Base-by-base conservation (phyloP, 177 flowering plant species). In the Vitis hybrid region DNA sequence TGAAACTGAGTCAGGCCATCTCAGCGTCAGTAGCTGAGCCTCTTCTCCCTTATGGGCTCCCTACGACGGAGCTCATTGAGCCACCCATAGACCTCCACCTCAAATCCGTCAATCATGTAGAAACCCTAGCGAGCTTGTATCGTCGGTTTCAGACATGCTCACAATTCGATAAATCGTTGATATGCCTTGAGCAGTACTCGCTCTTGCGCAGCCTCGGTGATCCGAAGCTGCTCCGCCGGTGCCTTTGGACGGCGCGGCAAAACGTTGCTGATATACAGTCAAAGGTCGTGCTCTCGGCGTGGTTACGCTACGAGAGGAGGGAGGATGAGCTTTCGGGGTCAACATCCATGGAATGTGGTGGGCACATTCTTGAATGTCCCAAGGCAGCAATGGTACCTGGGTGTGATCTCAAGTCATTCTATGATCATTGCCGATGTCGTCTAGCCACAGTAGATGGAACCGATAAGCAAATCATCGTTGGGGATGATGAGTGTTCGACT, bases 241-340 rank as follows among this genome's bases (percentile, higher is more conserved):
- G 89, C 67, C 82, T 92, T 1, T 70, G 84, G 3, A 75, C 73
- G 1, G 92, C 91, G 3, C 83, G 94, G 21, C 85, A 86, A 59
- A 79, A 88, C 35, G 91, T 92, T 2, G 67, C 69, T 11, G 92
- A 89, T 68, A 87, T 82, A 59, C 89, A 84, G 69, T 76, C 83
- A 0, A 90, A 92, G 83, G 82, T 90, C 46, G 89, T 92, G 15
- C 70, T 87, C 2, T 80, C 95, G 0, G 86, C 93, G 17, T 90
- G 95, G 95, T 76, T 92, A 65, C 74, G 89, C 71, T 92, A 71
- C 52, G 95, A 90, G 86, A 81, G 92, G 80, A 82, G 93, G 40
- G 93, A 86, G 67, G 90, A 90, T 74, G 97, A 90, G 75, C 81
- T 90, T 48, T 78, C 58, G 46, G 86, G 90, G 2, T 69, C 70